Evolutionary conservation across 1,284 basidiomycete species (phyloP).

Genomic region (Nidula niveotomentosa): DNA sequence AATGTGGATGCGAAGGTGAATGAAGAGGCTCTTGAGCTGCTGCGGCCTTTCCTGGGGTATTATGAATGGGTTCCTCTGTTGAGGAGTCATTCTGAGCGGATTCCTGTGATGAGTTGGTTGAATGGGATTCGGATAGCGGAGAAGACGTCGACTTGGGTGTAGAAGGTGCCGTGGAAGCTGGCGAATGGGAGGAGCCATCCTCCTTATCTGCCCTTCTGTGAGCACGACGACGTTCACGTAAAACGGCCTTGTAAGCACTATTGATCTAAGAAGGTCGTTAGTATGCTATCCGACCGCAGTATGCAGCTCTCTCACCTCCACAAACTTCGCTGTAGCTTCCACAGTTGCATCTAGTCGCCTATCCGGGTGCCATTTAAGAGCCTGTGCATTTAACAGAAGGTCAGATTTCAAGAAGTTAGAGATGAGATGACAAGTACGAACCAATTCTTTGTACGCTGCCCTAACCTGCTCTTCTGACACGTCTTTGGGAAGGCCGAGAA

Average conservation of each 20-base stretch:
- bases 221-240: constrained; percentile 17
- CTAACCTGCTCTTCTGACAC: constrained; percentile 27
- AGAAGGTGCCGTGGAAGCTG: too few relatives aligned
- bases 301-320: constrained; percentile 13
- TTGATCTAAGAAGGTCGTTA: constrained; percentile 19
- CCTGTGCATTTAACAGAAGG: constrained; percentile 15
- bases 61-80: too few relatives aligned
- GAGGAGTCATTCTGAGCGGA: too few relatives aligned
- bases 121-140: too few relatives aligned
- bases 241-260: constrained; percentile 24
- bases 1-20: too few relatives aligned
- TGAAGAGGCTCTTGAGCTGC: too few relatives aligned
- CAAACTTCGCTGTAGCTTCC: constrained; percentile 18
- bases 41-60: too few relatives aligned
- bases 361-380: constrained; percentile 31
- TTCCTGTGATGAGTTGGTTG: too few relatives aligned
- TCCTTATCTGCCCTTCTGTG: not conserved
- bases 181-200: not conserved
- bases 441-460: constrained; percentile 27
- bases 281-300: not conserved
- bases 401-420: not conserved
- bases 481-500: constrained; percentile 25
- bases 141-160: too few relatives aligned
- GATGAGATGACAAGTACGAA: constrained; percentile 11
- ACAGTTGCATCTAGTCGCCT: constrained; percentile 21